These are phyloP conservation scores for Posidonia australis DNA, from an alignment of 106 monocot genomes.

Conservation along the genomic window DNA sequence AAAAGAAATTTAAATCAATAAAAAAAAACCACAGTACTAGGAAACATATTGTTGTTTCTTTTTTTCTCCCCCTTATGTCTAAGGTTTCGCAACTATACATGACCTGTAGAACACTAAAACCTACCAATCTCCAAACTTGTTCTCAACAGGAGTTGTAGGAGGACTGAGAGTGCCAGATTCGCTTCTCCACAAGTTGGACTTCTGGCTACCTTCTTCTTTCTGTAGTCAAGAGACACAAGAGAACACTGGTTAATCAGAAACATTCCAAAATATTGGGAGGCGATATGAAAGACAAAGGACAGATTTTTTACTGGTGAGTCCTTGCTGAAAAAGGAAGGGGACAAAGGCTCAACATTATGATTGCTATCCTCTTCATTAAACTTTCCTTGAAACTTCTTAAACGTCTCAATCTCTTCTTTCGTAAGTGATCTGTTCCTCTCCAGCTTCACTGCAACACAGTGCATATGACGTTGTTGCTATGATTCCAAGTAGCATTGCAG, in stretches of 20 bases:
- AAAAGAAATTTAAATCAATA: background rate
- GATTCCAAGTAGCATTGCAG: background rate
- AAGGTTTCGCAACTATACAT: background rate
- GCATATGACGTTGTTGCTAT: background rate
- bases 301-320: conserved; percentile 5
- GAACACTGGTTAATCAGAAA: no score
- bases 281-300: background rate
- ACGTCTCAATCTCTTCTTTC: conserved; percentile 44
- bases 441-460: conserved; percentile 16
- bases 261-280: no score
- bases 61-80: background rate
- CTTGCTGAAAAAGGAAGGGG: background rate
- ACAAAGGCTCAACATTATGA: background rate
- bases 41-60: background rate
- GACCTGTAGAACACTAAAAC: background rate
- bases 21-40: background rate
- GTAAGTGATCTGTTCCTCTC: conserved; percentile 55
- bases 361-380: conserved; percentile 4
- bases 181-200: background rate
- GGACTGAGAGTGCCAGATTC: background rate
- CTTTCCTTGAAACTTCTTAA: conserved; percentile 23
- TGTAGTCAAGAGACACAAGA: background rate
- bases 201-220: background rate
- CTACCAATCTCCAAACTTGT: conserved; percentile 21
- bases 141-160: background rate